Evolutionary conservation across 441 rosid genomes (phyloP).

Genomic region (Aleurites moluccanus): DNA sequence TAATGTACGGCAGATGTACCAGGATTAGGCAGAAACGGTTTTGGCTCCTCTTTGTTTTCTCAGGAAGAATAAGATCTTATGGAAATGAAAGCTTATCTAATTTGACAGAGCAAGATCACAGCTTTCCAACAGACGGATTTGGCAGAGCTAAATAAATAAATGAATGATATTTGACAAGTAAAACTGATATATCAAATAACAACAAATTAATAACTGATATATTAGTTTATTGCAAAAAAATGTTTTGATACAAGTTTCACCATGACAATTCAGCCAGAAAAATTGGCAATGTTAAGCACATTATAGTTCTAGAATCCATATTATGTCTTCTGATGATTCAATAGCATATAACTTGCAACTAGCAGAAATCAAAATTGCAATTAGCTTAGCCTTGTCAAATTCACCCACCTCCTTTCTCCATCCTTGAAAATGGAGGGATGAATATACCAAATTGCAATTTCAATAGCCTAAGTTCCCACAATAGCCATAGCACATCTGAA

Average conservation of each 20-base stretch:
- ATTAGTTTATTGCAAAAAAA: neutral
- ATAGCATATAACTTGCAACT: neutral
- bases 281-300: neutral
- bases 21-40: neutral
- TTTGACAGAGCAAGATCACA: neutral
- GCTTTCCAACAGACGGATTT: neutral
- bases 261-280: neutral
- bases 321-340: too few relatives aligned
- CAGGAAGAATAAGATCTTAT: conserved; percentile 2
- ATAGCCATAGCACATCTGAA: neutral
- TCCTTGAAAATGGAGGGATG: neutral
- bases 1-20: neutral
- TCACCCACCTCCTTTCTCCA: neutral
- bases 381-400: neutral
- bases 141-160: neutral
- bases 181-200: neutral
- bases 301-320: neutral
- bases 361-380: neutral
- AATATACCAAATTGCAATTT: neutral
- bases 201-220: neutral
- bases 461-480: neutral
- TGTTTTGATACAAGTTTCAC: neutral
- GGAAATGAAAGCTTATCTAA: neutral
- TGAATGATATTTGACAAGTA: neutral
- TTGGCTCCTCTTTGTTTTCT: conserved; percentile 2